phyloP scores from a whole-genome alignment of 1,284 basidiomycete species.

The Athelia psychrophila region DNA sequence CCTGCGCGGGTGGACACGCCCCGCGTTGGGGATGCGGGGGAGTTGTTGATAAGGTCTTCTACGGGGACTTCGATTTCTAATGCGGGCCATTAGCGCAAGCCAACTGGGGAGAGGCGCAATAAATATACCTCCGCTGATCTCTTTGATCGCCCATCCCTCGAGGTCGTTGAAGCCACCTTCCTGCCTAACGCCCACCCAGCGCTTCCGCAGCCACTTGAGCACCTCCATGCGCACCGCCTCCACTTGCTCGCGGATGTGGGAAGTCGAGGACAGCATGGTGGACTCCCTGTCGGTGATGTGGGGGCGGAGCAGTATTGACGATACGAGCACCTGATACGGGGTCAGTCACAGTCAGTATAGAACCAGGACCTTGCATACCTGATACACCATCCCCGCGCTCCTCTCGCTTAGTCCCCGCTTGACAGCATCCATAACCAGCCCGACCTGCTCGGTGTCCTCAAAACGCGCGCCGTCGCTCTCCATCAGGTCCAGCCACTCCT shows the following conservation, averaged over 20 bases:
- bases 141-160: conserved; percentile 85
- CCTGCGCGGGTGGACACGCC: conserved; percentile 15
- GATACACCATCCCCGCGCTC: conserved; percentile 69
- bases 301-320: conserved; percentile 67
- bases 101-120: conserved; percentile 6
- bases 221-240: conserved; percentile 73
- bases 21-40: conserved; percentile 19
- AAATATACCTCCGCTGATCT: conserved; percentile 77
- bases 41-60: conserved; percentile 63
- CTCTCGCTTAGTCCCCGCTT: conserved; percentile 54
- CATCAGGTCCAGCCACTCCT: conserved; percentile 73
- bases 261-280: conserved; percentile 63
- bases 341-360: background rate
- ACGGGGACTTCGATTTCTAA: conserved; percentile 77
- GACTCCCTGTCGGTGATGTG: conserved; percentile 57
- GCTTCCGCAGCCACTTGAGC: conserved; percentile 60
- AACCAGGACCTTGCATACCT: conserved; percentile 39
- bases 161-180: conserved; percentile 80
- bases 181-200: conserved; percentile 77
- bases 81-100: conserved; percentile 5
- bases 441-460: conserved; percentile 71
- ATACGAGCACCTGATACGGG: conserved; percentile 62
- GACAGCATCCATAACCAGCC: conserved; percentile 66
- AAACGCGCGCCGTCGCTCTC: conserved; percentile 67
- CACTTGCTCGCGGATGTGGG: conserved; percentile 62